These are phyloP conservation scores for Acorus calamus DNA, from an alignment of 106 monocot species.

Conservation along the genomic window DNA sequence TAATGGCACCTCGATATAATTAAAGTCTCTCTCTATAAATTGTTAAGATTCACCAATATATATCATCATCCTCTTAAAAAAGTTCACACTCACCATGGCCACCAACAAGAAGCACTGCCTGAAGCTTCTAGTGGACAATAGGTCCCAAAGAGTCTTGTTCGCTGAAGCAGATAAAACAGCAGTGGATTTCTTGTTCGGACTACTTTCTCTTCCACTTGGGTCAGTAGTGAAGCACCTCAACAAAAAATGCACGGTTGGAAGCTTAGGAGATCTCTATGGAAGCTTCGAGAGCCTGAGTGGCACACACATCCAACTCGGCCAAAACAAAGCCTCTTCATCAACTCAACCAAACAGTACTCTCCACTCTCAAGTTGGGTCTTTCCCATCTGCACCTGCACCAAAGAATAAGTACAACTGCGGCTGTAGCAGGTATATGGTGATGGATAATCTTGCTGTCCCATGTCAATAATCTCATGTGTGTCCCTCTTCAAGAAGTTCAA, in stretches of 20 bases:
- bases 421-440: conserved; percentile 16
- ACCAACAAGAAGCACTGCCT: too few relatives aligned
- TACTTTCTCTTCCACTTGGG: conserved; percentile 21
- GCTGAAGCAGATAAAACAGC: too few relatives aligned
- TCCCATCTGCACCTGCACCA: background rate
- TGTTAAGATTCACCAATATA: too few relatives aligned
- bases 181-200: conserved; percentile 1
- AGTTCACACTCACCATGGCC: too few relatives aligned
- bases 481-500: conserved; percentile 19
- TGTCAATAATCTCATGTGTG: conserved; percentile 22
- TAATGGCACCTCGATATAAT: too few relatives aligned
- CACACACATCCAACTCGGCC: too few relatives aligned
- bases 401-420: background rate
- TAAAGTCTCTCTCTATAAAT: too few relatives aligned
- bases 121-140: too few relatives aligned
- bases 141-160: too few relatives aligned
- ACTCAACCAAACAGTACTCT: too few relatives aligned
- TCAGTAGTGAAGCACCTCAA: conserved; percentile 18
- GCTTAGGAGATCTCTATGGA: conserved; percentile 1
- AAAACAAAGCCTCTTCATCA: background rate
- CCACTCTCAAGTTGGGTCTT: background rate
- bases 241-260: background rate
- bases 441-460: conserved; percentile 30
- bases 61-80: too few relatives aligned
- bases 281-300: conserved; percentile 10